Conservation (phyloP, 2,329 filamentous ascomycete species). For the Hirsutella thompsonii region DNA sequence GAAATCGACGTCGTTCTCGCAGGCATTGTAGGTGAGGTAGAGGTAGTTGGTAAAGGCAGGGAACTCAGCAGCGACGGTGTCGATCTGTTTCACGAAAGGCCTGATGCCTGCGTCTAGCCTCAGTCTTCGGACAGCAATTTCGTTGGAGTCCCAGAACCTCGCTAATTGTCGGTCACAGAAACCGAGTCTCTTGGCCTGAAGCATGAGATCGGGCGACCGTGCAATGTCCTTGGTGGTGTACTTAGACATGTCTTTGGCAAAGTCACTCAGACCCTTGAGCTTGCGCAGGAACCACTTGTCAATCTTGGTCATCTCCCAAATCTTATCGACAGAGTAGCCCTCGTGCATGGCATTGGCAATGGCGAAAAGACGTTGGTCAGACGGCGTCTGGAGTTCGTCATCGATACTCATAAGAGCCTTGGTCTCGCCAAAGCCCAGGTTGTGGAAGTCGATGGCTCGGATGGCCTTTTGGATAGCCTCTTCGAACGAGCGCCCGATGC, state of each 20-base stretch:
- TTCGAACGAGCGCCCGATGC: slow-evolving; percentile 90
- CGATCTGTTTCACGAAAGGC: slow-evolving; percentile 94
- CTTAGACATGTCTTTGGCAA: slow-evolving; percentile 63
- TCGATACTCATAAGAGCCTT: slow-evolving; percentile 90
- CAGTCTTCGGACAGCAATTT: slow-evolving; percentile 73
- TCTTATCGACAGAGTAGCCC: slow-evolving; percentile 89
- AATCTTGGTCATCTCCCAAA: slow-evolving; percentile 97
- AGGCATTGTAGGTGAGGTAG: slow-evolving; percentile 90
- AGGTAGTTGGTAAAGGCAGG: slow-evolving; percentile 91
- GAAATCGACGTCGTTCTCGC: slow-evolving; percentile 72
- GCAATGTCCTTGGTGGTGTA: slow-evolving; percentile 54
- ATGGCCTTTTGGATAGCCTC: slow-evolving; percentile 99
- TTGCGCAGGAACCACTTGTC: slow-evolving; percentile 97
- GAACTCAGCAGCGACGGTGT: slow-evolving; percentile 96
- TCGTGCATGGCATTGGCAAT: slow-evolving; percentile 96
- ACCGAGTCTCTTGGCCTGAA: slow-evolving; percentile 81
- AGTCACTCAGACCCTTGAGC: slow-evolving; percentile 82
- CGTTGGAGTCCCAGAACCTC: slow-evolving; percentile 89
- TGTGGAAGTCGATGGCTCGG: slow-evolving; percentile 86
- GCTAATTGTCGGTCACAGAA: slow-evolving; percentile 91
- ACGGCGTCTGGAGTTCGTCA: slow-evolving; percentile 90
- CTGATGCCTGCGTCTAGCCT: slow-evolving; percentile 77
- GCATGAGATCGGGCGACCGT: slow-evolving; percentile 51
- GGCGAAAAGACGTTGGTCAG: slow-evolving; percentile 91
- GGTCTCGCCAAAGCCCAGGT: slow-evolving; percentile 88